Conservation (phyloP, 2,329 filamentous ascomycete species). For the Diaporthe australafricana region DNA sequence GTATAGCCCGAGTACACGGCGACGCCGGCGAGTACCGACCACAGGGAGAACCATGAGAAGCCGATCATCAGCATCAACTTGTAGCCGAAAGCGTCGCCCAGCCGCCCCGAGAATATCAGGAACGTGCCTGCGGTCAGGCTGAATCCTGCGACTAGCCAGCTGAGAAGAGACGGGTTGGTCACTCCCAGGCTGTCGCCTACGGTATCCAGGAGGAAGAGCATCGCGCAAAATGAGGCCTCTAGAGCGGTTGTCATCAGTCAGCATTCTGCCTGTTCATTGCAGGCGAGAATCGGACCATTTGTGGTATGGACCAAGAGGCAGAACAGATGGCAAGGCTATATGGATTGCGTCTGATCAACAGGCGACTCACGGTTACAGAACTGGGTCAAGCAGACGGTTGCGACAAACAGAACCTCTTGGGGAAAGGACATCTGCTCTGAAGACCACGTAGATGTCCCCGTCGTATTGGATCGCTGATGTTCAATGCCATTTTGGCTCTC, state of each 20-base stretch:
- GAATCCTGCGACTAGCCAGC: constrained; percentile 60
- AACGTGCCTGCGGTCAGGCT: constrained; percentile 58
- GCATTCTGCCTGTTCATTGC: background rate
- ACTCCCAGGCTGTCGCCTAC: constrained; percentile 57
- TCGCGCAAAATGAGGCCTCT: constrained; percentile 38
- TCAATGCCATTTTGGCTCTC: constrained; percentile 4
- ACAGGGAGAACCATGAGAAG: constrained; percentile 55
- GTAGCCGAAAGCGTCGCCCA: constrained; percentile 60
- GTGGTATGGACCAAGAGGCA: background rate
- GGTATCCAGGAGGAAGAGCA: constrained; percentile 50
- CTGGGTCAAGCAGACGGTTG: constrained; percentile 39
- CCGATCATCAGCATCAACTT: constrained; percentile 57
- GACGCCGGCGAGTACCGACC: constrained; percentile 53
- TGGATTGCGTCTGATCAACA: no score
- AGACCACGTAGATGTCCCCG: constrained; percentile 27
- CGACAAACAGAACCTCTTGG: constrained; percentile 38
- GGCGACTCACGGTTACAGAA: constrained; percentile 37
- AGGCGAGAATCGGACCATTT: background rate
- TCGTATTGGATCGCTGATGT: constrained; percentile 27
- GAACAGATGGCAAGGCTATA: background rate
- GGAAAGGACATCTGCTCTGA: constrained; percentile 35
- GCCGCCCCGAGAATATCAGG: constrained; percentile 57
- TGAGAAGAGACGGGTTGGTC: constrained; percentile 50
- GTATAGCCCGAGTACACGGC: constrained; percentile 45
- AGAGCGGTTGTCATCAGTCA: background rate